phyloP scores from a whole-genome alignment of 1,284 basidiomycete species.

The Moesziomyces sp. region DNA sequence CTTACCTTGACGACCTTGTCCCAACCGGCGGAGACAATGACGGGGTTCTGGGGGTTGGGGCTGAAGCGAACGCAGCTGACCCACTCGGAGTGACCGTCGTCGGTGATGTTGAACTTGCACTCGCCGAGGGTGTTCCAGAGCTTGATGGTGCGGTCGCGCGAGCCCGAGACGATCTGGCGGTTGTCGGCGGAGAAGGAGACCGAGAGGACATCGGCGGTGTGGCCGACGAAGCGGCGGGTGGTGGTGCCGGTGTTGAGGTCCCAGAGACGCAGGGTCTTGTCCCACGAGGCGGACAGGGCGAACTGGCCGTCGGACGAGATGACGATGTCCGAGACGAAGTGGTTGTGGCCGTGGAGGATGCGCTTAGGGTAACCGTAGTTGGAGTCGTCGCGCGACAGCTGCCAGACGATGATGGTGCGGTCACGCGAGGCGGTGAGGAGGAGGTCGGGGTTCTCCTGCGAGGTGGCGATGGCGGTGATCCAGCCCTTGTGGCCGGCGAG shows the following conservation, averaged over 20 bases:
- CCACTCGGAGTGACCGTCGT: constrained; percentile 84
- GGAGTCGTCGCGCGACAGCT: constrained; percentile 90
- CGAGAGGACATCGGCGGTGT: constrained; percentile 96
- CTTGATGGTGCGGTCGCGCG: constrained; percentile 95
- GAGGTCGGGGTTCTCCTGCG: constrained; percentile 95
- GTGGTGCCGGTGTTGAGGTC: constrained; percentile 70
- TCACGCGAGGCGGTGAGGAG: constrained; percentile 97
- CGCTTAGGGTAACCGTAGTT: constrained; percentile 75
- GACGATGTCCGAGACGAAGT: constrained; percentile 99
- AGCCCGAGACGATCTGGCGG: constrained; percentile 94
- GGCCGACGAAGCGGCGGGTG: constrained; percentile 87
- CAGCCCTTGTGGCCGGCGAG: constrained; percentile 95
- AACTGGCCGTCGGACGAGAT: constrained; percentile 92
- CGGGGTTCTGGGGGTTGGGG: constrained; percentile 96
- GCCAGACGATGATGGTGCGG: constrained; percentile 99
- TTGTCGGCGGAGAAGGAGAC: constrained; percentile 68
- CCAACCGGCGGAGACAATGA: constrained; percentile 99
- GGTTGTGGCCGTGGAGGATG: constrained; percentile 98
- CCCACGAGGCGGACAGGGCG: constrained; percentile 98
- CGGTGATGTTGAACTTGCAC: constrained; percentile 99
- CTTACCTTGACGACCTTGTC: constrained; percentile 99
- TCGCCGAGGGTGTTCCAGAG: constrained; percentile 99
- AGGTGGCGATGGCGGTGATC: constrained; percentile 91
- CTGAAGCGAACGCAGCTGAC: constrained; percentile 99
- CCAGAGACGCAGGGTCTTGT: constrained; percentile 99